Base-by-base conservation (phyloP, 805 yeast genomes). In the Metschnikowia koreensis region DNA sequence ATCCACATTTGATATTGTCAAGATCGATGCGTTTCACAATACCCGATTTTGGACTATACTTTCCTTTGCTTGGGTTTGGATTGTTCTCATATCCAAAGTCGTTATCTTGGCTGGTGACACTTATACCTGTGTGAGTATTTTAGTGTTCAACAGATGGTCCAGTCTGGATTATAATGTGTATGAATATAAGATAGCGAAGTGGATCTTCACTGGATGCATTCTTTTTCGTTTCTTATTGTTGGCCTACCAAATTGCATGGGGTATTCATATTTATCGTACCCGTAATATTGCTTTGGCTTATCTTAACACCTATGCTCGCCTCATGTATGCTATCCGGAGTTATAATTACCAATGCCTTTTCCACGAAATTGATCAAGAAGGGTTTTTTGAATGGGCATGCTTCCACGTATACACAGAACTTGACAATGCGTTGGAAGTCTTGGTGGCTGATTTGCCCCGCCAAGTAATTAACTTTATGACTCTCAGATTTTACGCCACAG, bases 371-470 rank as follows among this genome's bases (percentile, higher is more conserved):
- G 81, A 88, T 31, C 78, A 76, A 38, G 88, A 81, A 38, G 76
- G 76, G 17, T 77, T 79, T 38, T 81, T 81, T 58, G 94, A 89
- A 58, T 83, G 86, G 77, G 66, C 84, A 46, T 81, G 89, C 9
- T 81, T 89, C 55, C 80, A 79, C 57, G 77, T 84, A 2, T 88
- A 81, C 66, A 81, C 80, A 56, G 83, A 87, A 45, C 70, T 86
- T 48, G 84, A 86, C 59, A 80, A 81, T 48, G 86, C 87, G 12
- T 71, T 81, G 42, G 75, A 73, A 43, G 77, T 89, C 58, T 60
- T 89, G 9, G 71, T 88, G 42, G 91, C 96, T 0, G 96, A 90
- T 59, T 78, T 91, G 15, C 97, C 97, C 26, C 81, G 97, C 68
- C 97, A 90, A 68, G 84, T 88, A 1, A 80, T 90, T 55, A 90